phyloP scores from a whole-genome alignment of 129 eudicot genomes.

The Chrysanthemum lavandulifolium region DNA sequence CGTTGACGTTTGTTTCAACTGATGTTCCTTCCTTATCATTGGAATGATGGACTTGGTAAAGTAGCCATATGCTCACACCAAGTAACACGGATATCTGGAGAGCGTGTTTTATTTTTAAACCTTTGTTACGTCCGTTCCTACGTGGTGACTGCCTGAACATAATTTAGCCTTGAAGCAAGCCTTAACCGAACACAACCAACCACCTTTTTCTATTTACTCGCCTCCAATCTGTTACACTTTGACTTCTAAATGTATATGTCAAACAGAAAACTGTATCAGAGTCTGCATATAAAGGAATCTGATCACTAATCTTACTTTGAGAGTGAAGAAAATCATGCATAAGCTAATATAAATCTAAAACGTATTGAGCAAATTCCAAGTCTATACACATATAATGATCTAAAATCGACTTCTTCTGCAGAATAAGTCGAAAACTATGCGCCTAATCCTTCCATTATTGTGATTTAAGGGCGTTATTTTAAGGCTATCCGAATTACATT shows the following conservation, averaged over 20 bases:
- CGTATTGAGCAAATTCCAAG: constrained; percentile 1
- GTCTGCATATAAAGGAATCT: background rate
- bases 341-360: background rate
- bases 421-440: background rate
- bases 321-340: constrained; percentile 3
- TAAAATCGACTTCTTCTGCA: background rate
- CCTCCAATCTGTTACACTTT: constrained; percentile 13
- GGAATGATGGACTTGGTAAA: constrained; percentile 75
- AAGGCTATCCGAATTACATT: no score
- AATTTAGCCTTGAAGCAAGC: background rate
- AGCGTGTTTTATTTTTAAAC: constrained; percentile 69
- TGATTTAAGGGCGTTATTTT: constrained; percentile 5
- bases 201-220: background rate
- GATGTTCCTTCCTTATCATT: constrained; percentile 35
- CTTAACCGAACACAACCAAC: constrained; percentile 3
- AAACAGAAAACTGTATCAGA: background rate
- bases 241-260: background rate
- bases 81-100: constrained; percentile 49
- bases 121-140: constrained; percentile 50
- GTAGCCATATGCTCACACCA: constrained; percentile 70
- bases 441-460: background rate
- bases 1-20: constrained; percentile 22
- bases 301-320: background rate
- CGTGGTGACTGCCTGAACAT: constrained; percentile 78
- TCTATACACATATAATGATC: background rate